phyloP scores from a whole-genome alignment of 139 green algal species.

The Coelastrella sp. region DNA sequence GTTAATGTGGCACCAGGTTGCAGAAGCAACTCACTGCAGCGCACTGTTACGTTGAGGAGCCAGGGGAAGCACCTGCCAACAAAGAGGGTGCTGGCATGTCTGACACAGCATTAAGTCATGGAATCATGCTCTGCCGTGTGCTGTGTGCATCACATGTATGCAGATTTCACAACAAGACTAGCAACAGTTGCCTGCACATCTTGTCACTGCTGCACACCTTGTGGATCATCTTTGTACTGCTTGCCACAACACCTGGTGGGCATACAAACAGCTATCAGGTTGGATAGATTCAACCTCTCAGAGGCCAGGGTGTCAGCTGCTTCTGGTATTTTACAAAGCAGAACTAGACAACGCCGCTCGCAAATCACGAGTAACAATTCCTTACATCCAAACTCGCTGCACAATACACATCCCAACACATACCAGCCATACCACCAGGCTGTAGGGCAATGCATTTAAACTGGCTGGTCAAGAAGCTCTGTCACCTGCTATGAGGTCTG shows the following conservation, averaged over 20 bases:
- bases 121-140: neutral
- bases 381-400: neutral
- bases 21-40: too few species aligned
- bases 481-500: slow-evolving; percentile 53
- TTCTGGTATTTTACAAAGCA: too few species aligned
- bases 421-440: neutral
- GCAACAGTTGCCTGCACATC: neutral
- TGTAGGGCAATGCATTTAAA: neutral
- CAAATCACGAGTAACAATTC: neutral
- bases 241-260: slow-evolving; percentile 73
- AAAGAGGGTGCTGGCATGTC: too few species aligned
- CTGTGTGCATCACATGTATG: neutral
- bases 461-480: neutral
- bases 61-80: too few species aligned
- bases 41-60: too few species aligned
- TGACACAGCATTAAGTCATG: too few species aligned
- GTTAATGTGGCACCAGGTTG: too few species aligned
- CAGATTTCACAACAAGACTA: neutral
- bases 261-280: neutral
- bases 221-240: slow-evolving; percentile 73
- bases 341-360: too few species aligned
- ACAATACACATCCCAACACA: neutral
- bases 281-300: neutral
- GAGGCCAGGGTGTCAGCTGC: slow-evolving; percentile 19
- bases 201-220: slow-evolving; percentile 20